Conservation (phyloP, 1,139 yeast species). For the Geotrichum reessii region DNA sequence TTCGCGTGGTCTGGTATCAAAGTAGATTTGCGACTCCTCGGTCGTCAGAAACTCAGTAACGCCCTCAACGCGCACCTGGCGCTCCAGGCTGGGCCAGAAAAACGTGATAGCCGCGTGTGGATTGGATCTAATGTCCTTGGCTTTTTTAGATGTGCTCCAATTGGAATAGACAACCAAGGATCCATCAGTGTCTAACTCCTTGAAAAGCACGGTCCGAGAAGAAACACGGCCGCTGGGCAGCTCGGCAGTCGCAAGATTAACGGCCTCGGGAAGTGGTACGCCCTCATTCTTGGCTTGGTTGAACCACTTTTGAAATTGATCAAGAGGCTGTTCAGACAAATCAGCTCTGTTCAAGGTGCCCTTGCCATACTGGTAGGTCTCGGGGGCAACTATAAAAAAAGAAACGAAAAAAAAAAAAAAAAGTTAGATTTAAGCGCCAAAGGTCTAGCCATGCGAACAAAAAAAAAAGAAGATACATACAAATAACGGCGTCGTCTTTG, state of each 20-base stretch:
- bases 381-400: conserved; percentile 55
- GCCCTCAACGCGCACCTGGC: conserved; percentile 94
- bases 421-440: not conserved
- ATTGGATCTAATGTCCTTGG: conserved; percentile 61
- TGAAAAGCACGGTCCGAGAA: conserved; percentile 74
- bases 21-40: conserved; percentile 73
- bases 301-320: conserved; percentile 81
- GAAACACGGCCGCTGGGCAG: conserved; percentile 86
- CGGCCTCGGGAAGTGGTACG: conserved; percentile 69
- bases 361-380: conserved; percentile 82
- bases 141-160: conserved; percentile 83
- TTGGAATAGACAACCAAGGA: conserved; percentile 79
- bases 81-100: conserved; percentile 85
- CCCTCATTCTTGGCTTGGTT: conserved; percentile 58
- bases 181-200: conserved; percentile 81
- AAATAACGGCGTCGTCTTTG: conserved; percentile 17
- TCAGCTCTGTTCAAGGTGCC: conserved; percentile 53
- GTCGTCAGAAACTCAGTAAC: conserved; percentile 63
- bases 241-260: conserved; percentile 76
- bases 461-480: conserved; percentile 11
- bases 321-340: conserved; percentile 56
- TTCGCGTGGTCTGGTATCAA: conserved; percentile 82
- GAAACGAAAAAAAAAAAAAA: not conserved
- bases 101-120: conserved; percentile 80
- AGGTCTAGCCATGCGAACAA: not conserved